A percentile compares a stretch with the other conserved stretches of the same genome.
Conservation (phyloP, 768 basidiomycete genomes). For the Xerocomellus dryophilus region DNA sequence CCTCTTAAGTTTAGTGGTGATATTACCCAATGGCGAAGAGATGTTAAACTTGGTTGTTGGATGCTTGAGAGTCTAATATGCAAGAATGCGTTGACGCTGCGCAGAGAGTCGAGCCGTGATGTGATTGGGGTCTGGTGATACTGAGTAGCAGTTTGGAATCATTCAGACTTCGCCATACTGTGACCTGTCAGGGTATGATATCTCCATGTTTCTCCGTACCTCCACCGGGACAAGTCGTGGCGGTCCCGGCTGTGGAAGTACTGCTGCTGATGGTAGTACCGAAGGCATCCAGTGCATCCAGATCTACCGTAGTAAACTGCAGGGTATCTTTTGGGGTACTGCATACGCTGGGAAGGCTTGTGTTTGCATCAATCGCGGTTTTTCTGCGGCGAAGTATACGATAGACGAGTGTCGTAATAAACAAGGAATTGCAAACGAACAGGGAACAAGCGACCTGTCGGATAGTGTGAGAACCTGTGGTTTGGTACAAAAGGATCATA, state of each 20-base stretch:
- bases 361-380: not conserved
- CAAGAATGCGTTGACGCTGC: no score
- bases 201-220: not conserved
- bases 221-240: not conserved
- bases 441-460: slow-evolving; percentile 16
- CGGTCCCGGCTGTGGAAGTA: not conserved
- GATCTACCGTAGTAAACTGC: slow-evolving; percentile 13
- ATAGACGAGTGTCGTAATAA: slow-evolving; percentile 7
- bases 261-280: not conserved
- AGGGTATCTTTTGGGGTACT: no score
- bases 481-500: not conserved
- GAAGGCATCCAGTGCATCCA: not conserved
- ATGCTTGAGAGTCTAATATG: no score
- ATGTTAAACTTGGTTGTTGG: no score
- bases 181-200: not conserved
- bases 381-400: slow-evolving; percentile 1
- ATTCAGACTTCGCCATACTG: not conserved
- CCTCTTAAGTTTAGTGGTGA: no score
- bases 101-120: not conserved
- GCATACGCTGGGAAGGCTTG: not conserved
- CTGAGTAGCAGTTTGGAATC: not conserved
- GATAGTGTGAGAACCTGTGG: not conserved
- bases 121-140: not conserved
- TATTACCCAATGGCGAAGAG: no score
- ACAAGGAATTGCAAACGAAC: slow-evolving; percentile 15